Evolutionary conservation across 129 eudicot genomes (phyloP), one percentile per base, ranked within the genome.

Genomic region (Cynara cardunculus): DNA sequence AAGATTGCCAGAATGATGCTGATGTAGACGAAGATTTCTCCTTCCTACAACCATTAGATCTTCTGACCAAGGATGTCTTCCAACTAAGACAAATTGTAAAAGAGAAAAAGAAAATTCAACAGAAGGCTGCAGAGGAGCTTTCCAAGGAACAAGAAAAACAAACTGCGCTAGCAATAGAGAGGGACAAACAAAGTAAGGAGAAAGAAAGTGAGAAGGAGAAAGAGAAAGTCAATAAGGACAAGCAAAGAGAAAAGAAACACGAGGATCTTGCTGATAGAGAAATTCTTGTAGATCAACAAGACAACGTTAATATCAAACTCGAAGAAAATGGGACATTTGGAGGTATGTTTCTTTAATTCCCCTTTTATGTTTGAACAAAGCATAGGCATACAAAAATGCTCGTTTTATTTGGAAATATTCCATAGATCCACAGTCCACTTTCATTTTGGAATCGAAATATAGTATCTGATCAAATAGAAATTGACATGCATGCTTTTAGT

Each of bases 1-100:
- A 59, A 61, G 66, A 59, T 77, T 79, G 35, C 64, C 91, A 92
- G 96, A 77, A 31, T 62, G 88, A 90, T 37, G 26, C 73, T 28
- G 95, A 81, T 73, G 65, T 49, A 53, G 93, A 82, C 35, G 91
- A 82, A 37, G 93, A 88, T 78, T 92, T 90, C 73, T 73, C 79
- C 25, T 81, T 84, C 46, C 74, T 90, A 32, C 83, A 69, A 72
- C 90, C 91, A 79, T 59, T 87, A 80, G 96, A 92, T 73, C 91
- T 92, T 80, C 82, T 90, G 10, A 92, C 90, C 19, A 90, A 87
- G 83, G 86, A 90, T 84, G 86, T 84, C 1, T 6, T 74, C 72
- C 89, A 85, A 80, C 79, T 88, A 81, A 86, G 71, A 77, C 82
- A 61, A 59, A 77, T 80, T 9, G 71, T 90, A 56, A 81, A 69